Evolutionary conservation across 2,329 filamentous ascomycete species (phyloP).

Genomic region (Colletotrichum sp.): DNA sequence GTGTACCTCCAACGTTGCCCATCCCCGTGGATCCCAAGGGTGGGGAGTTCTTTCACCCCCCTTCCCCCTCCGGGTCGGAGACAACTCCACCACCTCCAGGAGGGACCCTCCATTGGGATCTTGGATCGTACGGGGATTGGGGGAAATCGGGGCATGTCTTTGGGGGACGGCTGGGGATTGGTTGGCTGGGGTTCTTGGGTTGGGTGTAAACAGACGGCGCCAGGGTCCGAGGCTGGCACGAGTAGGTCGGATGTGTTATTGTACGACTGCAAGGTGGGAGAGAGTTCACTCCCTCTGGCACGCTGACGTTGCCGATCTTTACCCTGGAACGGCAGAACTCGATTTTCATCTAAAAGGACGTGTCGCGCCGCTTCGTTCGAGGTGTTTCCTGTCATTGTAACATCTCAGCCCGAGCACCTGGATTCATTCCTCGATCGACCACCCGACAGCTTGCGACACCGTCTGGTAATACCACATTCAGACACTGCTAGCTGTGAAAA

Average conservation of each 20-base stretch:
- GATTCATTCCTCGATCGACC: not conserved
- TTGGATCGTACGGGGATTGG: conserved; percentile 22
- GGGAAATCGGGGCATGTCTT: conserved; percentile 14
- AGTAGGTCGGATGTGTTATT: conserved; percentile 4
- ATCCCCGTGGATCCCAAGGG: conserved; percentile 2
- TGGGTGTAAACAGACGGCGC: conserved; percentile 17
- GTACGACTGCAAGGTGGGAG: not conserved
- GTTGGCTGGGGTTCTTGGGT: conserved; percentile 9
- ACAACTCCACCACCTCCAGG: not conserved
- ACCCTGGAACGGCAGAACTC: not conserved
- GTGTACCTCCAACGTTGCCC: not conserved
- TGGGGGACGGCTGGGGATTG: conserved; percentile 16
- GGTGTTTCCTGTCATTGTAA: not conserved
- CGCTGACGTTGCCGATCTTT: conserved; percentile 18
- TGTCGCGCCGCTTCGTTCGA: not conserved
- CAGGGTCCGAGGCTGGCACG: conserved; percentile 14
- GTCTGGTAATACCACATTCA: not conserved
- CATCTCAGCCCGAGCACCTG: not conserved
- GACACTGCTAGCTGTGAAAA: conserved; percentile 2
- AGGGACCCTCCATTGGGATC: conserved; percentile 10
- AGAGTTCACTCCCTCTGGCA: not conserved
- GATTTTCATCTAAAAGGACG: conserved; percentile 19
- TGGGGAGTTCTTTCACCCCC: not conserved
- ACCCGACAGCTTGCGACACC: not conserved
- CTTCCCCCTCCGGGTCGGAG: not conserved